phyloP scores from a whole-genome alignment of 2,329 filamentous ascomycete genomes.

The Xylaria sp. region DNA sequence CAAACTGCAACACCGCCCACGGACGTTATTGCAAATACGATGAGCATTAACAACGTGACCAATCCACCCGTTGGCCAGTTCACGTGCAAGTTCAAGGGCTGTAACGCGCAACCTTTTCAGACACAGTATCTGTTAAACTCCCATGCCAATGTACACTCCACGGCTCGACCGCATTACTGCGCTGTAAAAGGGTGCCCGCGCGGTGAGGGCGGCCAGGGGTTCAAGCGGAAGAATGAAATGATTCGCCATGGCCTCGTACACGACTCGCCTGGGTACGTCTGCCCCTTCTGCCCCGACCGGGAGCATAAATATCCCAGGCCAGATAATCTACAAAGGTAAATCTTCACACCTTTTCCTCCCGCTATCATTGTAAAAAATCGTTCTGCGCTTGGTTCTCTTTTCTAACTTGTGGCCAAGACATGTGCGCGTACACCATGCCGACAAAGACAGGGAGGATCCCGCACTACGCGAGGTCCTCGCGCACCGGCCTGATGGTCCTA shows the following conservation, averaged over 20 bases:
- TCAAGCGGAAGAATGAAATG: slow-evolving; percentile 70
- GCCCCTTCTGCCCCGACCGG: slow-evolving; percentile 88
- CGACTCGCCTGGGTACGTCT: slow-evolving; percentile 89
- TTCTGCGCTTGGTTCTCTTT: not conserved
- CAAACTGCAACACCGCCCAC: slow-evolving; percentile 17
- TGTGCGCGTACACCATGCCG: slow-evolving; percentile 84
- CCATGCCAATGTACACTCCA: slow-evolving; percentile 68
- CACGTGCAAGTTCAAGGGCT: slow-evolving; percentile 56
- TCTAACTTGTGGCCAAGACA: slow-evolving; percentile 53
- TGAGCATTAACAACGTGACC: slow-evolving; percentile 55
- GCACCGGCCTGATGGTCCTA: slow-evolving; percentile 78
- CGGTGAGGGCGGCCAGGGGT: slow-evolving; percentile 59
- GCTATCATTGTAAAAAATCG: not conserved
- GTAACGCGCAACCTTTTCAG: slow-evolving; percentile 68
- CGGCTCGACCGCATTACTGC: slow-evolving; percentile 60
- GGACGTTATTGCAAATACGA: slow-evolving; percentile 42
- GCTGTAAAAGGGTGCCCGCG: slow-evolving; percentile 57
- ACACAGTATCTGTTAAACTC: slow-evolving; percentile 75
- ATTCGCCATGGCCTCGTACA: slow-evolving; percentile 80
- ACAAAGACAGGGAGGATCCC: slow-evolving; percentile 85
- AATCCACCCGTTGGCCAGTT: slow-evolving; percentile 49
- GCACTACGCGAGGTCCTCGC: slow-evolving; percentile 75
- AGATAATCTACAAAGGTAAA: slow-evolving; percentile 87
- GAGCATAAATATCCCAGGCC: slow-evolving; percentile 93
- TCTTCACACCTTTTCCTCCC: not conserved